phyloP scores from a whole-genome alignment of 495 filamentous ascomycete genomes.

The Pseudomonodictys pantanalensis region DNA sequence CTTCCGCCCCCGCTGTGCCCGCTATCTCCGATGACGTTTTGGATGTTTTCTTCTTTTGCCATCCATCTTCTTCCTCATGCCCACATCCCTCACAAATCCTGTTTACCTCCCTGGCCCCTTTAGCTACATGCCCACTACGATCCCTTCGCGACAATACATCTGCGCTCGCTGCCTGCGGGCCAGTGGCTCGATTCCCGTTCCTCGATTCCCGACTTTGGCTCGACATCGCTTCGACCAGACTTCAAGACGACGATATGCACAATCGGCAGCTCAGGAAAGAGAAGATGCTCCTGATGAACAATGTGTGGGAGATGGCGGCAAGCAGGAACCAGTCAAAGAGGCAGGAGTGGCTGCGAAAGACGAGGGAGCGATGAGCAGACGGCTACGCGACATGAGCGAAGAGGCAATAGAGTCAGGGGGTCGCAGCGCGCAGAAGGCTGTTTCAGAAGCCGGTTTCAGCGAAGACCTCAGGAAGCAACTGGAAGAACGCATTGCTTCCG shows the following conservation, averaged over 20 bases:
- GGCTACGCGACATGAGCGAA: constrained; percentile 76
- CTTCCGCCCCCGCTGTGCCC: not conserved
- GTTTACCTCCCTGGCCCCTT: not conserved
- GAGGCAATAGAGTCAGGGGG: constrained; percentile 70
- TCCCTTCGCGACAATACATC: constrained; percentile 11
- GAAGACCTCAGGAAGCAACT: constrained; percentile 76
- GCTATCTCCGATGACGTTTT: not conserved
- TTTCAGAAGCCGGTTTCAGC: constrained; percentile 82
- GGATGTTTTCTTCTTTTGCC: not conserved
- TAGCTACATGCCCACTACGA: constrained; percentile 22
- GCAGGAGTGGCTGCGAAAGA: constrained; percentile 2
- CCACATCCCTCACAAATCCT: not conserved
- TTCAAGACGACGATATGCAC: constrained; percentile 8
- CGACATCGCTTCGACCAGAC: constrained; percentile 4
- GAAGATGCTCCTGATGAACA: constrained; percentile 7
- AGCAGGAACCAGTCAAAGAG: not conserved
- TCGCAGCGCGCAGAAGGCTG: constrained; percentile 65
- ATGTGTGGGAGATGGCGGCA: not conserved
- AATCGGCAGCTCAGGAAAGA: constrained; percentile 6
- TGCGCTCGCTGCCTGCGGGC: constrained; percentile 38
- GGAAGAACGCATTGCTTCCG: constrained; percentile 67
- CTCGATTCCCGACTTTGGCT: not conserved
- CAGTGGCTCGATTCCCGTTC: not conserved
- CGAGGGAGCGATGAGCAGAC: constrained; percentile 65
- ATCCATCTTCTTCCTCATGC: not conserved